Percentiles rank a stretch among this genome's conserved stretches.
Evolutionary conservation across 169 alveolate species (phyloP).

Genomic region (Gregarina niphandrodes): DNA sequence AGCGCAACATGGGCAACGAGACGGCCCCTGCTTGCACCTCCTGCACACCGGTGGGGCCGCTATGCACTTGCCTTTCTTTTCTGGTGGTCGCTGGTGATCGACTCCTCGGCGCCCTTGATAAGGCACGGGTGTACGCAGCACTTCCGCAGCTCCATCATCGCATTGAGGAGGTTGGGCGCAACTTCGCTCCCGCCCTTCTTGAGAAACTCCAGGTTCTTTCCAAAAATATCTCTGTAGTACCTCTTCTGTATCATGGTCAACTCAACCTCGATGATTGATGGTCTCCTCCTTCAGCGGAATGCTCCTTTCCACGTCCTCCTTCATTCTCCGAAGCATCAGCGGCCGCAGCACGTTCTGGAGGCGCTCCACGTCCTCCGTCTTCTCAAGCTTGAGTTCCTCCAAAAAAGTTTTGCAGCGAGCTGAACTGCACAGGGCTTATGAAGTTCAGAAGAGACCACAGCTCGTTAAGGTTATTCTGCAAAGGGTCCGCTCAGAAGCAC

Average conservation of each 20-base stretch:
- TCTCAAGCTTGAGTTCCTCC: conserved; percentile 41
- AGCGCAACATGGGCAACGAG: too few relatives aligned
- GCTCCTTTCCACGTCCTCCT: conserved; percentile 61
- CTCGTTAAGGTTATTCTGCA: conserved; percentile 76
- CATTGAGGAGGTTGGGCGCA: conserved; percentile 30
- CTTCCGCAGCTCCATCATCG: conserved; percentile 81
- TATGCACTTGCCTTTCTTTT: too few relatives aligned
- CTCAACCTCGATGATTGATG: conserved; percentile 56
- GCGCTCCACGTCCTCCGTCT: conserved; percentile 42
- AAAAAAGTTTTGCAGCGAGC: conserved; percentile 41
- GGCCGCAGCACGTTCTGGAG: conserved; percentile 36
- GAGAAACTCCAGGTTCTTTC: conserved; percentile 57
- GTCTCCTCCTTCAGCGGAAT: conserved; percentile 63
- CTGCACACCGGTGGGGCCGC: too few relatives aligned
- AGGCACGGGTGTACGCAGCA: conserved; percentile 92
- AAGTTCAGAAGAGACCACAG: conserved; percentile 78
- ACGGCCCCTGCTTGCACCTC: conserved; percentile 17
- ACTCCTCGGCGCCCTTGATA: conserved; percentile 73
- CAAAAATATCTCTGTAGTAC: conserved; percentile 48
- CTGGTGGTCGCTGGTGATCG: too few relatives aligned
- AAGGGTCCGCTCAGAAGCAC: too few relatives aligned
- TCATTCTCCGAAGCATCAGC: conserved; percentile 54
- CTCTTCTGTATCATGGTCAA: conserved; percentile 57
- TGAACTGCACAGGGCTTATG: conserved; percentile 55
- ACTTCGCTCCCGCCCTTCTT: conserved; percentile 26